These are phyloP conservation scores for Cutaneotrichosporon spelunceum DNA, from an alignment of 1,284 basidiomycete genomes.

Conservation along the genomic window DNA sequence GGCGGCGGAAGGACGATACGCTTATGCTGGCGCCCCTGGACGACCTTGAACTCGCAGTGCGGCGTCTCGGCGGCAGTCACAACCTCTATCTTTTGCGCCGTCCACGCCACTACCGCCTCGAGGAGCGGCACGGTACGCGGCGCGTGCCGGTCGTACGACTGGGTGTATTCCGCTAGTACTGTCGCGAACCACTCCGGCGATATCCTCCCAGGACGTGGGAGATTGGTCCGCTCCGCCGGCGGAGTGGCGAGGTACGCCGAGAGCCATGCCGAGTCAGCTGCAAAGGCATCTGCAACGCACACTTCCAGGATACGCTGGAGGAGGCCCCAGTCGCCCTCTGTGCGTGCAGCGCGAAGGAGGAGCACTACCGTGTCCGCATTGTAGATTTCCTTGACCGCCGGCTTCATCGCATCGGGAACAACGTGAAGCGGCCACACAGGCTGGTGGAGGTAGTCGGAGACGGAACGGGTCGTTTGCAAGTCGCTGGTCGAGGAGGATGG, in stretches of 20 bases:
- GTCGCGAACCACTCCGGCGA: constrained; percentile 22
- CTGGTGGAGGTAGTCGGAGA: constrained; percentile 13
- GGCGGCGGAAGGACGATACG: not conserved
- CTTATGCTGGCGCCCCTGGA: not conserved
- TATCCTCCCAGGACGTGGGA: constrained; percentile 9
- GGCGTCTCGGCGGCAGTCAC: constrained; percentile 8
- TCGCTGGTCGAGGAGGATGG: not conserved
- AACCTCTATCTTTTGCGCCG: constrained; percentile 6
- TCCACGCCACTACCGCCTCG: constrained; percentile 11
- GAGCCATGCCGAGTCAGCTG: constrained; percentile 12
- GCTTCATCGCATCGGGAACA: not conserved
- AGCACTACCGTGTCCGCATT: constrained; percentile 6
- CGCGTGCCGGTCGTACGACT: not conserved
- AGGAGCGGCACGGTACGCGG: not conserved
- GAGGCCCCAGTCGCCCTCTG: not conserved
- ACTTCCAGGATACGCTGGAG: constrained; percentile 15
- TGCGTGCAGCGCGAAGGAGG: constrained; percentile 2
- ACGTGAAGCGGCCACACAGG: not conserved
- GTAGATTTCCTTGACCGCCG: not conserved
- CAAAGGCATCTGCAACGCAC: constrained; percentile 8
- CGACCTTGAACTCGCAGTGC: not conserved
- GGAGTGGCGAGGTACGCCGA: constrained; percentile 15
- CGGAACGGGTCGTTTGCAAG: not conserved
- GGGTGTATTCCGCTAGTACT: constrained; percentile 4
- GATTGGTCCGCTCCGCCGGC: not conserved